phyloP scores from a whole-genome alignment of 257 asterid species.

The Solanum appendiculatum region DNA sequence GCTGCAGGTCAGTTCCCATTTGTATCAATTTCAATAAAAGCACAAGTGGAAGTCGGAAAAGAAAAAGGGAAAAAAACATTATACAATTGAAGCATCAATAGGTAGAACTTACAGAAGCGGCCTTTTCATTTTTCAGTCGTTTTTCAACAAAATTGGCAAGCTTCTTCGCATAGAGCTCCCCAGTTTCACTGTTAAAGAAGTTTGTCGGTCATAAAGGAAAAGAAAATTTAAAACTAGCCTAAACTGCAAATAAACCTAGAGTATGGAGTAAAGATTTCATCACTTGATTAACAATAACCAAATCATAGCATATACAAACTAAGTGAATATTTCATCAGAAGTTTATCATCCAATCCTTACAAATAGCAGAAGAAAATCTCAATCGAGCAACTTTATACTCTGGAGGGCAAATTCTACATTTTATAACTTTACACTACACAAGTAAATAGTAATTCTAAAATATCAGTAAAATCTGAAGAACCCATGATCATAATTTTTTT shows the following conservation, averaged over 20 bases:
- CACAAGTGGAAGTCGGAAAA: neutral
- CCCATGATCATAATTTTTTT: neutral
- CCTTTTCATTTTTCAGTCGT: constrained; percentile 89
- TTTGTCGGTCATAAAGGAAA: neutral
- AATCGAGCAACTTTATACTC: neutral
- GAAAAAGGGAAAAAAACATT: neutral
- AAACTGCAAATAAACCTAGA: neutral
- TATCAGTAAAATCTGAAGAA: neutral
- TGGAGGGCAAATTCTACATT: neutral
- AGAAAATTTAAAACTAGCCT: neutral
- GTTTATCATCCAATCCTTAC: neutral
- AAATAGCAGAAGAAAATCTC: neutral
- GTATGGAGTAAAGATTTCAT: neutral
- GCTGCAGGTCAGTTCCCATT: neutral
- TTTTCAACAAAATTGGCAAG: constrained; percentile 90
- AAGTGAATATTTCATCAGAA: neutral
- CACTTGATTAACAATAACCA: neutral
- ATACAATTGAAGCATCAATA: neutral
- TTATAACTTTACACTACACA: neutral
- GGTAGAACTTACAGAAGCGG: constrained; percentile 82
- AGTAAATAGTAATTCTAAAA: neutral
- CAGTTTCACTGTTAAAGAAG: constrained; percentile 60
- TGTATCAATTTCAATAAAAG: neutral
- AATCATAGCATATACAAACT: neutral
- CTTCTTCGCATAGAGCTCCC: constrained; percentile 83